These are phyloP conservation scores for Rubus idaeus DNA, from an alignment of 306 rosid genomes.

Conservation along the genomic window DNA sequence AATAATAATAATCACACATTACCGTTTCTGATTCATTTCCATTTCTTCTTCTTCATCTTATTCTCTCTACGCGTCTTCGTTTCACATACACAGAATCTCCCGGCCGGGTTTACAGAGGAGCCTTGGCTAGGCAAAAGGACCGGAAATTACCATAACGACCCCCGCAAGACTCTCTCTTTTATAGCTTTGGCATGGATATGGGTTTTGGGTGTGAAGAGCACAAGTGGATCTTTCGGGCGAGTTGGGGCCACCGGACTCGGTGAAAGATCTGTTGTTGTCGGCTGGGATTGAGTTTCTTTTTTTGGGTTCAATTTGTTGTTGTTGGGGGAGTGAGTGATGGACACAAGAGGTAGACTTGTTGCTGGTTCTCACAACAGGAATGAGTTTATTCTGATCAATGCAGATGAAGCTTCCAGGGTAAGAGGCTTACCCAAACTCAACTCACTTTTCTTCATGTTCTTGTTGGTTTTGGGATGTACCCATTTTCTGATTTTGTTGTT, in stretches of 20 bases:
- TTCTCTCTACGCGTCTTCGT: constrained; percentile 61
- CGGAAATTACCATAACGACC: neutral
- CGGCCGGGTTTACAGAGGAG: constrained; percentile 35
- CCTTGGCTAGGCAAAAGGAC: constrained; percentile 33
- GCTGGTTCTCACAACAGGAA: constrained; percentile 99
- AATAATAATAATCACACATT: constrained; percentile 3
- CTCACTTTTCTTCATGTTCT: neutral
- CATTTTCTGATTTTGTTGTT: constrained; percentile 11
- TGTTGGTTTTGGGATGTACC: constrained; percentile 1
- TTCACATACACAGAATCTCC: neutral
- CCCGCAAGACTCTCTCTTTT: neutral
- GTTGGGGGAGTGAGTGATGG: constrained; percentile 43
- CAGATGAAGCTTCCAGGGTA: constrained; percentile 89
- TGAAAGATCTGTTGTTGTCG: constrained; percentile 29
- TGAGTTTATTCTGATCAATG: constrained; percentile 97
- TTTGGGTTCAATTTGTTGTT: neutral
- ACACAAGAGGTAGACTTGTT: constrained; percentile 85
- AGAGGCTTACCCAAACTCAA: neutral
- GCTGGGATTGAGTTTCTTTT: constrained; percentile 12
- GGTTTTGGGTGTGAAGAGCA: constrained; percentile 39
- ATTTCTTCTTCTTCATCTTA: constrained; percentile 32
- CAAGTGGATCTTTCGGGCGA: constrained; percentile 39
- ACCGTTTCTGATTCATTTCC: neutral
- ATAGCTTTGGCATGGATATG: neutral
- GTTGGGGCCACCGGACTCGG: constrained; percentile 19